Base-by-base conservation (phyloP, 371 early-diverging fungal species). In the Mortierella sp. region DNA sequence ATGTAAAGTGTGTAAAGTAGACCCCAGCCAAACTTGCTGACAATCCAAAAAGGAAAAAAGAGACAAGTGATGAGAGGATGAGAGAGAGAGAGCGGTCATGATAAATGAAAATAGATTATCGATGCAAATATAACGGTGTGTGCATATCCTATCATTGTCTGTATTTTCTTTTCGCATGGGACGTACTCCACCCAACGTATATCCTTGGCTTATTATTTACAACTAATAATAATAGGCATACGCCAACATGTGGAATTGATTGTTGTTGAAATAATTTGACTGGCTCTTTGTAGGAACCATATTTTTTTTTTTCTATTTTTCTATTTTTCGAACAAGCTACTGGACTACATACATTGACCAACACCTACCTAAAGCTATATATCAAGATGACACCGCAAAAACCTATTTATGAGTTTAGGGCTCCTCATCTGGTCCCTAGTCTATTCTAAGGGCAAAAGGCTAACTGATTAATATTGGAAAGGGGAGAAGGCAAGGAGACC, bases 11-110 rank as follows among this genome's bases (percentile, higher is more conserved):
- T 28, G 28, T 28, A 28, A 28, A 28, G 28, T 28, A 28, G 2
- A 43, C 43, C 15, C 43, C 13, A 43, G 15, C 43, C 6, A 43
- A 15, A 11, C 13, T 9, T 43, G 15, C 43, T 15, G 13, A 43
- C 15, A 38, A 38, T 24, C n/a, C 24, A 57, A 65, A 65, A 53
- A 52, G n/a, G 21, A 40, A 65, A 65, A 40, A 33, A 55, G 16
- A 40, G 65, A 58, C 58, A 47, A 47, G 41, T 33, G 67, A 58
- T 38, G 33, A 48, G 19, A 19, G 11, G 3, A 2, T 4, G n/a
- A 19, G 33, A 48, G 19, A 19, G 11, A 19, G 13, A 19, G n/a
- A 19, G 48, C 48, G 11, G 16, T 48, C 48, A 19, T 19, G 11
- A 16, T 48, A 48, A 48, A 16, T 19, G 28, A 28, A 28, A 28